Percentiles rank a stretch among this genome's conserved stretches.
These are phyloP conservation scores for Anthostomella pinea DNA, from an alignment of 2,329 filamentous ascomycete genomes.

Conservation along the genomic window DNA sequence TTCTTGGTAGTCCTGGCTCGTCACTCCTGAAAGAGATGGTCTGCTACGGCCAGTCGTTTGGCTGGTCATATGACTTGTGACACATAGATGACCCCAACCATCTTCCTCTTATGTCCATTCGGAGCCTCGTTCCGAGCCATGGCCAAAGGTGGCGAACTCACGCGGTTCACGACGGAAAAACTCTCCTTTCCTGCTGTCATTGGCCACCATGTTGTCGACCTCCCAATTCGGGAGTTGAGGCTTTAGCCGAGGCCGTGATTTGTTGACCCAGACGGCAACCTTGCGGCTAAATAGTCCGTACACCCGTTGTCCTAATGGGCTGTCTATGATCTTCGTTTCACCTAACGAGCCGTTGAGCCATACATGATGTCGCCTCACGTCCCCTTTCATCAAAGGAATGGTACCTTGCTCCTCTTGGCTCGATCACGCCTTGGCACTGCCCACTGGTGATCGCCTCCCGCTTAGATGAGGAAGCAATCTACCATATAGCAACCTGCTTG, in stretches of 20 bases:
- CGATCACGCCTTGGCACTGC: conserved; percentile 10
- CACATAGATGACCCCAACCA: too few relatives aligned
- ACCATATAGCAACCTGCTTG: conserved; percentile 4
- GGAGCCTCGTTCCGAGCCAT: conserved; percentile 12
- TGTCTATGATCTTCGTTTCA: conserved; percentile 25
- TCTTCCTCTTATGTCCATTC: too few relatives aligned
- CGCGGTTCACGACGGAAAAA: conserved; percentile 4
- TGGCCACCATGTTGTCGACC: conserved; percentile 2
- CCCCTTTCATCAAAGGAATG: conserved; percentile 10
- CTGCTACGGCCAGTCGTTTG: too few relatives aligned
- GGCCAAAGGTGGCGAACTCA: conserved; percentile 5
- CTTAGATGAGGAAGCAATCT: conserved; percentile 2
- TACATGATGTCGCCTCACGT: conserved; percentile 10
- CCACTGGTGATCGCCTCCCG: conserved; percentile 17
- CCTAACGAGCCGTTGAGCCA: conserved; percentile 28
- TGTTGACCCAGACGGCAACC: conserved; percentile 4
- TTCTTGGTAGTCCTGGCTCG: too few relatives aligned
- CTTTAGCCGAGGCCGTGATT: conserved; percentile 19
- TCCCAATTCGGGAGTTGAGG: conserved; percentile 11
- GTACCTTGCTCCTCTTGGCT: conserved; percentile 21
- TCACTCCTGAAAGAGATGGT: too few relatives aligned
- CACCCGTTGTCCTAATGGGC: too few relatives aligned
- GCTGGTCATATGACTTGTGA: too few relatives aligned
- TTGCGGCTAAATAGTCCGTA: conserved; percentile 32
- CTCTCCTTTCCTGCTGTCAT: conserved; percentile 7